These are phyloP conservation scores for Lipomyces orientalis DNA, from an alignment of 805 yeast genomes.

Conservation along the genomic window DNA sequence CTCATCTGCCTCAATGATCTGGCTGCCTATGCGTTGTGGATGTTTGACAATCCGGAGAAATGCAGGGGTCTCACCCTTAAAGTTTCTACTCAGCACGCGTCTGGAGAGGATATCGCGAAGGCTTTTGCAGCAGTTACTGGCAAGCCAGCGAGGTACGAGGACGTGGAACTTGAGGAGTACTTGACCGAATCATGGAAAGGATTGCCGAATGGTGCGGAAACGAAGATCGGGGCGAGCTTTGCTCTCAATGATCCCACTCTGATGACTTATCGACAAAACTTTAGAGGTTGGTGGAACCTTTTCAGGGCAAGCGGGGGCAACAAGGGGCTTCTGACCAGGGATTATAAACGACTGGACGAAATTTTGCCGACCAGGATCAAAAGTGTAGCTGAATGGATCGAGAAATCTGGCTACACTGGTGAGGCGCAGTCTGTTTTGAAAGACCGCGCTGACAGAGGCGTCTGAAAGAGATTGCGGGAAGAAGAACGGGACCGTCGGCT, in stretches of 20 bases:
- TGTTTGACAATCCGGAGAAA: conserved; percentile 1
- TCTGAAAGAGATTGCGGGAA: neutral
- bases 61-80: neutral
- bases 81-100: neutral
- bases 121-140: neutral
- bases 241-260: neutral
- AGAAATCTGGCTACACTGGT: neutral
- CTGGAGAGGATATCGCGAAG: neutral
- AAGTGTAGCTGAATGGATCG: conserved; percentile 1
- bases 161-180: neutral
- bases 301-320: neutral
- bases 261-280: conserved; percentile 1
- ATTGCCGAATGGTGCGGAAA: neutral
- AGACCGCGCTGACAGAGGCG: neutral
- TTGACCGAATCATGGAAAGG: neutral
- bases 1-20: neutral
- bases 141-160: conserved; percentile 1
- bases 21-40: neutral
- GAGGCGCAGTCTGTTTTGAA: conserved; percentile 1
- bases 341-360: neutral
- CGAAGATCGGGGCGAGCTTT: neutral
- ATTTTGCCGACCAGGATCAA: neutral
- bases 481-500: too few relatives aligned
- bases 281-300: neutral
- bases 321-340: neutral